Evolutionary conservation across 345 rosid species (phyloP).

Genomic region (Iberis pinnata): DNA sequence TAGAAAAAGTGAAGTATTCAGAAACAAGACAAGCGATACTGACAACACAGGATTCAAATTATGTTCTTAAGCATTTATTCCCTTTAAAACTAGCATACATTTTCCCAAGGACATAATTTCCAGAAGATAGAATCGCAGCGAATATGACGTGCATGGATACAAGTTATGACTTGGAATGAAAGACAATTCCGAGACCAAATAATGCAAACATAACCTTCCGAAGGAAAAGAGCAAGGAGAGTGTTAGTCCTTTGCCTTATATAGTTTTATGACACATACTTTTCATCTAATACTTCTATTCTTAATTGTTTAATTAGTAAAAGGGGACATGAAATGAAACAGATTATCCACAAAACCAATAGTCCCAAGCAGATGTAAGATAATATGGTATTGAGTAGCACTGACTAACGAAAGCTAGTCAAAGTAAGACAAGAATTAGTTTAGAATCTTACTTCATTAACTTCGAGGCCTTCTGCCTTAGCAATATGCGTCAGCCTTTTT

Average conservation of each 20-base stretch:
- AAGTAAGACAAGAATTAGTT: conserved; percentile 1
- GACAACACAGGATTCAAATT: conserved; percentile 8
- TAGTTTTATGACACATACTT: conserved; percentile 6
- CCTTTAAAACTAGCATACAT: conserved; percentile 11
- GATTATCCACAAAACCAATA: neutral
- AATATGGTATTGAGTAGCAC: conserved; percentile 11
- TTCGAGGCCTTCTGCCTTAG: conserved; percentile 78
- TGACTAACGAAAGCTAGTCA: conserved; percentile 10
- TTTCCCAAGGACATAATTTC: conserved; percentile 1
- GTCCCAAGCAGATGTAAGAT: conserved; percentile 11
- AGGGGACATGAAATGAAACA: neutral
- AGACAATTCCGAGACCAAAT: neutral
- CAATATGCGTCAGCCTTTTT: conserved; percentile 80
- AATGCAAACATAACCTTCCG: neutral
- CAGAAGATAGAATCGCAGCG: conserved; percentile 16
- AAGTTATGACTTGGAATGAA: no score
- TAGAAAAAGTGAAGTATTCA: conserved; percentile 7
- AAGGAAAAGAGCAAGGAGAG: conserved; percentile 13
- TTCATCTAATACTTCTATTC: conserved; percentile 8
- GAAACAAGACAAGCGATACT: conserved; percentile 10
- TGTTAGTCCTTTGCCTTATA: conserved; percentile 5
- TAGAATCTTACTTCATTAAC: conserved; percentile 51
- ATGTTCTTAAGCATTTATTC: neutral
- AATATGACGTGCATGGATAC: no score
- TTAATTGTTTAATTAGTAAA: neutral